phyloP scores from a whole-genome alignment of 2,329 filamentous ascomycete species.

The Clarireedia paspali region DNA sequence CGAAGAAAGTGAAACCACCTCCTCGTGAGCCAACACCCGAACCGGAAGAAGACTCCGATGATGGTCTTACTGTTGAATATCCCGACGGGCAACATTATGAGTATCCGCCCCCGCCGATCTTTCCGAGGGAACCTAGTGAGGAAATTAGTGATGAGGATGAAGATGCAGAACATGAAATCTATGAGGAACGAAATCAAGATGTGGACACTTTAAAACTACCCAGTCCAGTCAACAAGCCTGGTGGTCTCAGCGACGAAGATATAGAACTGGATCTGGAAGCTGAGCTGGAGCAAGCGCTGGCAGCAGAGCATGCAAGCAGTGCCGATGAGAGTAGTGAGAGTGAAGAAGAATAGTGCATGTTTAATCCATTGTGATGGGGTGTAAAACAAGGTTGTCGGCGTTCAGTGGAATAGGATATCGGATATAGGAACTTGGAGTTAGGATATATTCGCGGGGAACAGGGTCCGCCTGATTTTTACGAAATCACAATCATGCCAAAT shows the following conservation, averaged over 20 bases:
- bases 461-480: too few relatives aligned
- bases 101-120: slow-evolving; percentile 22
- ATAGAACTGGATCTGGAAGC: slow-evolving; percentile 29
- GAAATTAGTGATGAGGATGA: slow-evolving; percentile 40
- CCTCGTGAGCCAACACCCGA: slow-evolving; percentile 27
- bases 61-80: slow-evolving; percentile 52
- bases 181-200: slow-evolving; percentile 27
- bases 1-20: slow-evolving; percentile 29
- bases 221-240: slow-evolving; percentile 40
- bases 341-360: slow-evolving; percentile 27
- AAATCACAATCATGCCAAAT: too few relatives aligned
- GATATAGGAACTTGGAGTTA: too few relatives aligned
- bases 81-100: slow-evolving; percentile 37
- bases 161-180: slow-evolving; percentile 38
- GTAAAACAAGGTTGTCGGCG: background rate
- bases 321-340: slow-evolving; percentile 28
- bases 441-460: too few relatives aligned
- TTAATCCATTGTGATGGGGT: background rate
- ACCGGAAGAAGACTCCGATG: slow-evolving; percentile 42
- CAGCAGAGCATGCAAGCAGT: slow-evolving; percentile 11
- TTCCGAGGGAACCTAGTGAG: slow-evolving; percentile 23
- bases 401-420: too few relatives aligned
- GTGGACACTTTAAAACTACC: slow-evolving; percentile 42
- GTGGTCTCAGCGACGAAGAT: slow-evolving; percentile 26
- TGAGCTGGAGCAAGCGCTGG: slow-evolving; percentile 27